Conservation (phyloP, 2,329 filamentous ascomycete genomes). For the Monilinia polystroma region DNA sequence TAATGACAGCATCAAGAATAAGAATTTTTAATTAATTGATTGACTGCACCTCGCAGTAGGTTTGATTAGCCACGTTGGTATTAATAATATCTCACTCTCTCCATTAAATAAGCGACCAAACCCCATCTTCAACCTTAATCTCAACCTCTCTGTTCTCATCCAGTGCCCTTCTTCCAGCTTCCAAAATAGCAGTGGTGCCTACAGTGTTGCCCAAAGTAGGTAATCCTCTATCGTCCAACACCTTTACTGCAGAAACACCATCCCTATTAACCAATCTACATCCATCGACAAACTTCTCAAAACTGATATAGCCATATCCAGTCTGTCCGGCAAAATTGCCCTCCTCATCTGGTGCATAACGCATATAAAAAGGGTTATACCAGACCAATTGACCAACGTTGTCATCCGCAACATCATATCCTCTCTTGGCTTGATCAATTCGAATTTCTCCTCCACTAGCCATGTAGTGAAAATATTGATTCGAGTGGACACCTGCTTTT, state of each 20-base stretch:
- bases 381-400: constrained; percentile 67
- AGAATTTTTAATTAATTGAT: not conserved
- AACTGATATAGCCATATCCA: constrained; percentile 90
- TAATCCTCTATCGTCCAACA: constrained; percentile 76
- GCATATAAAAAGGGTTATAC: constrained; percentile 96
- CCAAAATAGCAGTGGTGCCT: constrained; percentile 85
- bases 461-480: constrained; percentile 97
- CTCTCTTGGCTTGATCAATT: constrained; percentile 89
- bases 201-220: constrained; percentile 88
- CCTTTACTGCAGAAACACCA: constrained; percentile 66
- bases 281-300: constrained; percentile 94
- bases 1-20: not conserved
- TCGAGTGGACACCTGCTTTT: constrained; percentile 90
- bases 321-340: constrained; percentile 90
- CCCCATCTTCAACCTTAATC: constrained; percentile 64
- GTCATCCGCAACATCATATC: constrained; percentile 93
- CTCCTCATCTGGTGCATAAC: constrained; percentile 89
- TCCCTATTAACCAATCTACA: constrained; percentile 76
- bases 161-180: constrained; percentile 80
- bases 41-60: constrained; percentile 4
- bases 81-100: not conserved
- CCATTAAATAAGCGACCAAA: constrained; percentile 60
- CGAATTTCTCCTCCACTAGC: constrained; percentile 80
- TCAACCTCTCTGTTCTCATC: constrained; percentile 78
- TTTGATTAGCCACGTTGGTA: not conserved